Evolutionary conservation across 2,329 filamentous ascomycete species (phyloP).

Genomic region (Aspergillus cejpii): DNA sequence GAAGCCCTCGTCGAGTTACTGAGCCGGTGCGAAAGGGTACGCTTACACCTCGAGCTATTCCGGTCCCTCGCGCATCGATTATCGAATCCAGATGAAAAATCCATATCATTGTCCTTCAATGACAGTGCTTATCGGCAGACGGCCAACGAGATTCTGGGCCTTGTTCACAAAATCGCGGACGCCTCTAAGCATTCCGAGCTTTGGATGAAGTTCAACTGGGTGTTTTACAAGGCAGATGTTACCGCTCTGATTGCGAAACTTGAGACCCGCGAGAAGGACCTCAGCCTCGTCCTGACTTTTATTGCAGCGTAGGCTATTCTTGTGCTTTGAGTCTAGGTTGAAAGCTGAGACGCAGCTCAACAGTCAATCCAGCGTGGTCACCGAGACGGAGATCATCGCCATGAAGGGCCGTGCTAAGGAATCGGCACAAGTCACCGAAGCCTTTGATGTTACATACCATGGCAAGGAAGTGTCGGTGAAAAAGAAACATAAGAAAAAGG

Average conservation of each 20-base stretch:
- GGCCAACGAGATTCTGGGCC: neutral
- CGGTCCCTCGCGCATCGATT: neutral
- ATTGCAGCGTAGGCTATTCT: conserved; percentile 2
- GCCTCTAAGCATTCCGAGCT: conserved; percentile 1
- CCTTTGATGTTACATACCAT: neutral
- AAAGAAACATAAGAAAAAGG: neutral
- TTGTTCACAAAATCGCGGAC: conserved; percentile 1
- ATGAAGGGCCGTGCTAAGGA: neutral
- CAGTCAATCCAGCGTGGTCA: conserved; percentile 2
- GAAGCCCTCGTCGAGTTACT: neutral
- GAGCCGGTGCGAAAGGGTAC: neutral
- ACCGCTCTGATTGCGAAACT: conserved; percentile 1
- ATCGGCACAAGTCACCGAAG: neutral
- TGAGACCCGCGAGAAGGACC: conserved; percentile 1
- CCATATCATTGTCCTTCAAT: conserved; percentile 1
- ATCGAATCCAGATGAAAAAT: neutral
- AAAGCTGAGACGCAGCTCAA: neutral
- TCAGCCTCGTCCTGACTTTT: conserved; percentile 1
- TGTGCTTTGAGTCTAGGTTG: neutral
- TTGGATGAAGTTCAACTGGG: conserved; percentile 4
- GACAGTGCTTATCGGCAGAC: conserved; percentile 1
- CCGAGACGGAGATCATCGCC: neutral
- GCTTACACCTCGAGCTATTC: neutral
- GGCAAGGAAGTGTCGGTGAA: neutral
- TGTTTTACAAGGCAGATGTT: conserved; percentile 1